Percentiles rank a stretch among this genome's conserved stretches.
These are phyloP conservation scores for Davidsoniella virescens DNA, from an alignment of 2,329 filamentous ascomycete species.

Conservation along the genomic window DNA sequence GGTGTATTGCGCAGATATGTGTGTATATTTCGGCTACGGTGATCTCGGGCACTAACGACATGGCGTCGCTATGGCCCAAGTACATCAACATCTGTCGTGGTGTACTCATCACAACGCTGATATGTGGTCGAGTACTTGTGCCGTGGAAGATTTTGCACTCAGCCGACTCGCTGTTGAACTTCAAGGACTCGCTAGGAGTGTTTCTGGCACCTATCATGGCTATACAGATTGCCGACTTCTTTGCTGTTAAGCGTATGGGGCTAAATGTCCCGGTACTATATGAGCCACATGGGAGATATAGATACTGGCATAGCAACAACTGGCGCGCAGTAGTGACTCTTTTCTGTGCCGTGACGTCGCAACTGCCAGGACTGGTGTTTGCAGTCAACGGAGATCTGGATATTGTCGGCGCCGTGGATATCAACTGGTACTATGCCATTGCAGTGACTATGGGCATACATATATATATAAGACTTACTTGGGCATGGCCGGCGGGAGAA, in stretches of 20 bases:
- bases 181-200: slow-evolving; percentile 43
- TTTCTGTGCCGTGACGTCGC: slow-evolving; percentile 38
- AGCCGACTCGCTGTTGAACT: slow-evolving; percentile 41
- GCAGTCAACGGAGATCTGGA: slow-evolving; percentile 21
- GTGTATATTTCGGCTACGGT: slow-evolving; percentile 43
- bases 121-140: slow-evolving; percentile 41
- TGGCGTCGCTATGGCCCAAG: slow-evolving; percentile 34
- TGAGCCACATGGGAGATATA: slow-evolving; percentile 28
- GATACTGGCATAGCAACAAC: slow-evolving; percentile 31
- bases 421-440: slow-evolving; percentile 4
- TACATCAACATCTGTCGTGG: slow-evolving; percentile 41
- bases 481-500: too few species aligned
- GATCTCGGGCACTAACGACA: slow-evolving; percentile 37
- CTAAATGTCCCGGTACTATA: slow-evolving; percentile 26
- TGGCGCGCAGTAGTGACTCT: slow-evolving; percentile 44
- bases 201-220: slow-evolving; percentile 49
- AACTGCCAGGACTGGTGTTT: slow-evolving; percentile 37
- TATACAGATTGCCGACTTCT: slow-evolving; percentile 44
- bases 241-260: slow-evolving; percentile 38
- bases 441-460: not conserved
- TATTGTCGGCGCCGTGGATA: slow-evolving; percentile 2
- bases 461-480: not conserved
- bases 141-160: slow-evolving; percentile 50
- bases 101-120: slow-evolving; percentile 35
- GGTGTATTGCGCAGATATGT: slow-evolving; percentile 38